These are phyloP conservation scores for Apiotrichum siamense DNA, from an alignment of 1,284 basidiomycete genomes.

Conservation along the genomic window DNA sequence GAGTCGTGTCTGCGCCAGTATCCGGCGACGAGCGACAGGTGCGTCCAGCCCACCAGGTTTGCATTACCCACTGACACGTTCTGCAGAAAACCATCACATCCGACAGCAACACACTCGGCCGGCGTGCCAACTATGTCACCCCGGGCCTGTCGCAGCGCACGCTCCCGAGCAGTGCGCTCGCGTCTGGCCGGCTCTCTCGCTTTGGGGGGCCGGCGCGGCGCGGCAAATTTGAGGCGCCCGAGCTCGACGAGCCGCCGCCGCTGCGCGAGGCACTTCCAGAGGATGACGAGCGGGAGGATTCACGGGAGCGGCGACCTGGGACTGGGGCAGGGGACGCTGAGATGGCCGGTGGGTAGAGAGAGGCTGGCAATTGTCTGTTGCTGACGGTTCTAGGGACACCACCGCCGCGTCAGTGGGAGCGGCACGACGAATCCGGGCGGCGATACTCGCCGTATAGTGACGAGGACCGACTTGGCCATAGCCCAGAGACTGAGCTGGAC, in stretches of 20 bases:
- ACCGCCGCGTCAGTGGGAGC: no score
- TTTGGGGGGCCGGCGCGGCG: slow-evolving; percentile 43
- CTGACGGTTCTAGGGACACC: no score
- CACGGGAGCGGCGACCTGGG: no score
- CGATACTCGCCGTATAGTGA: neutral
- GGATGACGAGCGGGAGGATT: slow-evolving; percentile 18
- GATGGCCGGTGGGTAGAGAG: no score
- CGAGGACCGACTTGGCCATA: no score
- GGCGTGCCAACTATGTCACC: slow-evolving; percentile 19
- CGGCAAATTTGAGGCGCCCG: slow-evolving; percentile 17
- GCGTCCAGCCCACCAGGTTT: neutral
- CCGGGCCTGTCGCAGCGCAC: slow-evolving; percentile 32
- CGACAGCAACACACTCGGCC: neutral
- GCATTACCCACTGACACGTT: neutral
- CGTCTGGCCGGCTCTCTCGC: slow-evolving; percentile 33
- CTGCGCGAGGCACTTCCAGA: neutral
- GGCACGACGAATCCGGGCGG: no score
- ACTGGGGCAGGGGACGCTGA: no score
- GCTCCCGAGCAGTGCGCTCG: slow-evolving; percentile 17
- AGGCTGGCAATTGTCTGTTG: no score
- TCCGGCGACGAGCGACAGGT: neutral
- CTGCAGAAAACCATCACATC: neutral
- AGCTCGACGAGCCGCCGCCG: slow-evolving; percentile 18
- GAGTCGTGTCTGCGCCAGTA: slow-evolving; percentile 35
- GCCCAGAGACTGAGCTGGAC: no score